phyloP scores from a whole-genome alignment of 2,329 filamentous ascomycete species.

The Pyricularia pennisetigena region DNA sequence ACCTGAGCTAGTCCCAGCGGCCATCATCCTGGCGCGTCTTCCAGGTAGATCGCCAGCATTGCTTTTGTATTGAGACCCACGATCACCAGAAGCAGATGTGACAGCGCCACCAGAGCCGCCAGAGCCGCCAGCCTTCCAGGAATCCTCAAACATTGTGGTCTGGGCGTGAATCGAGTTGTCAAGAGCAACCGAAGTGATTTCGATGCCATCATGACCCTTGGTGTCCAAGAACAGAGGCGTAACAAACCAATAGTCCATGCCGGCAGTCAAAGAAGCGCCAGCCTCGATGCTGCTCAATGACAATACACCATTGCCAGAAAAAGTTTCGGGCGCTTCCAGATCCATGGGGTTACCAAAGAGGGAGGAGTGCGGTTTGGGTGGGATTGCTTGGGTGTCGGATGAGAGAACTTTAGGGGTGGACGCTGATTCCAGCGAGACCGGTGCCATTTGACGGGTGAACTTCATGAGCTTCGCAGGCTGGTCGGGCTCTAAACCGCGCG shows the following conservation, averaged over 20 bases:
- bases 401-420: neutral
- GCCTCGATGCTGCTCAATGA: neutral
- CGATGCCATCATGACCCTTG: slow-evolving; percentile 44
- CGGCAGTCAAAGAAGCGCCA: neutral
- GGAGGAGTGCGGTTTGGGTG: slow-evolving; percentile 10
- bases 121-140: slow-evolving; percentile 46
- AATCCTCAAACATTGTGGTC: slow-evolving; percentile 69
- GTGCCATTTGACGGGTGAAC: slow-evolving; percentile 26
- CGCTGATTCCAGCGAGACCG: neutral
- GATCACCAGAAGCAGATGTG: slow-evolving; percentile 13
- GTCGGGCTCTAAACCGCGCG: slow-evolving; percentile 58
- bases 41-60: slow-evolving; percentile 68
- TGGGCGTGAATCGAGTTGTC: slow-evolving; percentile 67
- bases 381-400: neutral
- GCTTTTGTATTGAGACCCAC: slow-evolving; percentile 9
- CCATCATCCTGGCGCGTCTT: slow-evolving; percentile 70
- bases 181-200: slow-evolving; percentile 60
- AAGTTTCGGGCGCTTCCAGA: neutral
- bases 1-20: slow-evolving; percentile 70
- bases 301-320: neutral
- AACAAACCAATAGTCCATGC: slow-evolving; percentile 53
- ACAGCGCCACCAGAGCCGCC: slow-evolving; percentile 35
- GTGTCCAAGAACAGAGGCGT: slow-evolving; percentile 45
- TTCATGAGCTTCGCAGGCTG: slow-evolving; percentile 32
- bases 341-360: slow-evolving; percentile 16